Evolutionary conservation across 257 asterid genomes (phyloP), one percentile per base, ranked within the genome.

Genomic region (Primulina huaijiensis): DNA sequence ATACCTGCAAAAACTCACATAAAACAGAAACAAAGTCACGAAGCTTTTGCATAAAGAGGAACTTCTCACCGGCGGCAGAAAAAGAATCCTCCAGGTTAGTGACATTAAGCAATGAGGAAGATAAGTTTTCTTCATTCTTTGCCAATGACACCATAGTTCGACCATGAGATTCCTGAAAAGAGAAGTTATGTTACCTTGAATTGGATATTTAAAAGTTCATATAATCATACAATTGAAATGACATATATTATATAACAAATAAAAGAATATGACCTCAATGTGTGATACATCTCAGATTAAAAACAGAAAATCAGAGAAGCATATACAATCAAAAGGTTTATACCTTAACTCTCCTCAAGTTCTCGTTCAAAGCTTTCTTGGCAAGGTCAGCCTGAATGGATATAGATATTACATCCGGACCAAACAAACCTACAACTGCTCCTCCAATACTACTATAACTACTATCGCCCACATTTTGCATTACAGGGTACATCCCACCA

Each of bases 21-120:
- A 91, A 79, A 83, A 89, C 97, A 81, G 92, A 87, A 85, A 89
- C 85, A 84, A 86, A 94, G 78, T 94, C 99, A 82, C 97, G 95
- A 78, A 94, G 95, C 96, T 87, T 89, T 87, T 94, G 99, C 97
- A 94, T 89, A 86, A 94, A 94, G 83, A 89, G 85, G 90, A 85
- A 94, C 93, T 88, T 91, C 90, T 94, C 97, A 89, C 90, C 92
- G 63, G 97, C 95, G 57, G 90, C 95, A 75, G 90, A 72, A 79
- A 94, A 80, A 57, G 96, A 84, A 79, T 75, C 80, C 81, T 94
- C 97, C 70, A 94, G 80, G 63, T 62, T 76, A 62, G 93, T 66
- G 63, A 94, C 89, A 75, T 87, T 91, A 75, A 74, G 70, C 79
- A 94, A 84, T 3, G 97, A 85, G 37, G 96, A 83, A 77, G 93